phyloP scores from a whole-genome alignment of 2,329 filamentous ascomycete species.

The Ceratocystiopsis sp. region DNA sequence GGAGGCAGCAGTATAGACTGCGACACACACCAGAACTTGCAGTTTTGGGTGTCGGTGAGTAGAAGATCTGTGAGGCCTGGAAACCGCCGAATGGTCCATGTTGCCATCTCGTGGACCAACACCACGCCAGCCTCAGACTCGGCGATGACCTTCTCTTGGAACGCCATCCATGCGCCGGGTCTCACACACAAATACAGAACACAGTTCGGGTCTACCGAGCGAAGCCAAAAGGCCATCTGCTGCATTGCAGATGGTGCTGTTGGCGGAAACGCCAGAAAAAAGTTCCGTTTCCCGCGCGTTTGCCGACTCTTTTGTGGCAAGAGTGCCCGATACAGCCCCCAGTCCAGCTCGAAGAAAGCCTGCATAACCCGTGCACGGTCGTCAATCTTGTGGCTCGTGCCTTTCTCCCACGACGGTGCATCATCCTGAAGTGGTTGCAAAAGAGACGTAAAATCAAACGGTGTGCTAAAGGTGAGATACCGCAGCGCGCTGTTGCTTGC shows the following conservation, averaged over 20 bases:
- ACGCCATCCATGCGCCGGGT: constrained; percentile 30
- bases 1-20: constrained; percentile 16
- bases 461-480: constrained; percentile 21
- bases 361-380: constrained; percentile 11
- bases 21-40: constrained; percentile 23
- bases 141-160: constrained; percentile 15
- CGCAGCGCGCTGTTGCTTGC: constrained; percentile 11
- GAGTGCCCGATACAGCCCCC: constrained; percentile 13
- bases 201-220: constrained; percentile 20
- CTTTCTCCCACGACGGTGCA: no score
- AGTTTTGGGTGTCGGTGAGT: background rate
- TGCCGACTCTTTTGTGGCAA: constrained; percentile 1
- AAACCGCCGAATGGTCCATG: constrained; percentile 22
- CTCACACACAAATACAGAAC: constrained; percentile 24
- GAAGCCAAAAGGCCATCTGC: constrained; percentile 29
- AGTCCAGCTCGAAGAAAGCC: constrained; percentile 15
- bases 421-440: constrained; percentile 3
- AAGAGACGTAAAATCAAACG: constrained; percentile 7
- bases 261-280: constrained; percentile 33
- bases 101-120: constrained; percentile 28
- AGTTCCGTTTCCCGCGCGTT: constrained; percentile 15
- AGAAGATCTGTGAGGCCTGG: constrained; percentile 21
- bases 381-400: no score
- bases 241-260: constrained; percentile 17
- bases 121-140: constrained; percentile 16